phyloP scores from a whole-genome alignment of 331 rosid genomes.

The Dryas integrifolia region DNA sequence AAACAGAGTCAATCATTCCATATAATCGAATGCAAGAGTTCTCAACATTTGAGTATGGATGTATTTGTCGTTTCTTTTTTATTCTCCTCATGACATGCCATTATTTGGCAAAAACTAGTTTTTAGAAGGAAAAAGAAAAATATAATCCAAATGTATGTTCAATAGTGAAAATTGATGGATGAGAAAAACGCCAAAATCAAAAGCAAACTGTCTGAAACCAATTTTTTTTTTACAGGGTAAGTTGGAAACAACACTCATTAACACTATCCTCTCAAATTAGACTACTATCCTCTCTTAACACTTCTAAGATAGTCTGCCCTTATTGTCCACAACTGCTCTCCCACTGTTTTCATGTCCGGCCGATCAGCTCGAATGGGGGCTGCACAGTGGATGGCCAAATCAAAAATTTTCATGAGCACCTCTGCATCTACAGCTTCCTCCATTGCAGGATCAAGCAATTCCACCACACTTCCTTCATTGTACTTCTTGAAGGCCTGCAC shows the following conservation, averaged over 20 bases:
- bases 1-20: background rate
- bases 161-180: slow-evolving; percentile 1
- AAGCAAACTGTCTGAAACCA: slow-evolving; percentile 9
- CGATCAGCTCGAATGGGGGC: slow-evolving; percentile 72
- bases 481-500: slow-evolving; percentile 77
- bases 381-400: slow-evolving; percentile 80
- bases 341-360: slow-evolving; percentile 83
- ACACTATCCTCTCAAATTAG: background rate
- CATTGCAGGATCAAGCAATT: slow-evolving; percentile 69
- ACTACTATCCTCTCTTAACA: slow-evolving; percentile 37
- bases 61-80: background rate
- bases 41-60: background rate
- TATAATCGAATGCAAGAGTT: background rate
- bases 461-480: slow-evolving; percentile 50
- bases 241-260: background rate
- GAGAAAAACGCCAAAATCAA: background rate
- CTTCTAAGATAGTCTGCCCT: slow-evolving; percentile 73
- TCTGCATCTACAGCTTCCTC: slow-evolving; percentile 54
- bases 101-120: background rate
- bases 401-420: slow-evolving; percentile 55
- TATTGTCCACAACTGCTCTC: slow-evolving; percentile 81
- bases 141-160: background rate
- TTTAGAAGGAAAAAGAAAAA: background rate
- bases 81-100: background rate
- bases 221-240: slow-evolving; percentile 17